Percentiles rank a stretch among this genome's conserved stretches.
Evolutionary conservation across 805 yeast species (phyloP).

Genomic region (Saccharomycopsis schoenii): DNA sequence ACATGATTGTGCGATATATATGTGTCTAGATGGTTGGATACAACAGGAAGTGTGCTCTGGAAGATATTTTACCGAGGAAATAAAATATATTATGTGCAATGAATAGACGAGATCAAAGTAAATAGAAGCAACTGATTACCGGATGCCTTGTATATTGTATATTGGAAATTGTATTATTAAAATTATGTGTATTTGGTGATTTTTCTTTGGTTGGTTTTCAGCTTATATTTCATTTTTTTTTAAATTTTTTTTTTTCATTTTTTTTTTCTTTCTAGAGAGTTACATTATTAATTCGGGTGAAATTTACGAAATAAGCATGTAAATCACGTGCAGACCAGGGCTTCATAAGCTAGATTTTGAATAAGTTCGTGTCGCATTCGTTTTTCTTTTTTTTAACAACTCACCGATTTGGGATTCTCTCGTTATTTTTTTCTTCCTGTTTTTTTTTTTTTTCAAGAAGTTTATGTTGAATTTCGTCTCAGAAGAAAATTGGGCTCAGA

Average conservation of each 20-base stretch:
- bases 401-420: not conserved
- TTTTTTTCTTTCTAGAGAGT: not conserved
- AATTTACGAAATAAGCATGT: not conserved
- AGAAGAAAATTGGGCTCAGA: not conserved
- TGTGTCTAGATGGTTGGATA: not conserved
- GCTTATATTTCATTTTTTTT: conserved; percentile 5
- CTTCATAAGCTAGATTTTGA: not conserved
- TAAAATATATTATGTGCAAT: not conserved
- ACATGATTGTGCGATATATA: not conserved
- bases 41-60: not conserved
- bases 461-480: not conserved
- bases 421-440: not conserved
- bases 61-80: not conserved
- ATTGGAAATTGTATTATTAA: too few relatives aligned
- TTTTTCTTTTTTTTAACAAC: not conserved
- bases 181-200: not conserved
- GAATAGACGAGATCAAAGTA: too few relatives aligned
- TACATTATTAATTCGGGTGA: not conserved
- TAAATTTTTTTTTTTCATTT: conserved; percentile 1
- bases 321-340: not conserved
- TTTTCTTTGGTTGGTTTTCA: conserved; percentile 2
- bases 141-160: not conserved
- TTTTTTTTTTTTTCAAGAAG: not conserved
- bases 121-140: too few relatives aligned
- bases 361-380: not conserved